Evolutionary conservation across 257 asterid genomes (phyloP).

Genomic region (Ajuga chamaepitys): DNA sequence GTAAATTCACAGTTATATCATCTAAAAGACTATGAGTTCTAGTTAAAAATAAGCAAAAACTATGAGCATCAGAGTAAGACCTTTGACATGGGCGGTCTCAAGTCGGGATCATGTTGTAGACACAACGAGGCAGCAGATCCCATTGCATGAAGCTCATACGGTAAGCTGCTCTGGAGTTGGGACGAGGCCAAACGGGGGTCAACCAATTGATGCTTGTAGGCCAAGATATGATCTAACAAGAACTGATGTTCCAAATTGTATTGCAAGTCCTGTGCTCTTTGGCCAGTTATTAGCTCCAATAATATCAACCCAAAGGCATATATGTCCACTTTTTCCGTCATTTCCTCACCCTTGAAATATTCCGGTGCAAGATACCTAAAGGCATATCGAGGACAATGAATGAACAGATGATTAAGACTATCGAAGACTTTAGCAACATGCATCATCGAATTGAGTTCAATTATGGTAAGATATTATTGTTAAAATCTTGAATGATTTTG

Average conservation of each 20-base stretch:
- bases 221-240: constrained; percentile 36
- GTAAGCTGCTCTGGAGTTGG: constrained; percentile 37
- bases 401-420: too few species aligned
- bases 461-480: background rate
- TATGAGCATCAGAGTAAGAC: constrained; percentile 19
- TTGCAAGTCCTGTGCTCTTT: constrained; percentile 44
- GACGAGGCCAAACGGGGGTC: constrained; percentile 39
- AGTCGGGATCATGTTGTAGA: constrained; percentile 67
- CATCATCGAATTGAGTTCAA: background rate
- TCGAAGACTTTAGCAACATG: background rate
- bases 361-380: constrained; percentile 81
- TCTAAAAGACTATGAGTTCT: too few species aligned
- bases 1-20: background rate
- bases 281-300: constrained; percentile 67
- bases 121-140: constrained; percentile 66
- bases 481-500: background rate
- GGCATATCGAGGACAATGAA: background rate
- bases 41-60: background rate
- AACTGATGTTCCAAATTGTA: constrained; percentile 37
- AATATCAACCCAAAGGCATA: constrained; percentile 74
- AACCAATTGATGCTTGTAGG: constrained; percentile 38
- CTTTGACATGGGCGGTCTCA: constrained; percentile 86
- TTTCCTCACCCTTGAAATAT: constrained; percentile 39
- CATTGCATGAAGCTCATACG: constrained; percentile 62
- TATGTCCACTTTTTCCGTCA: constrained; percentile 75